These are phyloP conservation scores for Rhododendron vialii DNA, from an alignment of 148 eudicot species.

Conservation along the genomic window DNA sequence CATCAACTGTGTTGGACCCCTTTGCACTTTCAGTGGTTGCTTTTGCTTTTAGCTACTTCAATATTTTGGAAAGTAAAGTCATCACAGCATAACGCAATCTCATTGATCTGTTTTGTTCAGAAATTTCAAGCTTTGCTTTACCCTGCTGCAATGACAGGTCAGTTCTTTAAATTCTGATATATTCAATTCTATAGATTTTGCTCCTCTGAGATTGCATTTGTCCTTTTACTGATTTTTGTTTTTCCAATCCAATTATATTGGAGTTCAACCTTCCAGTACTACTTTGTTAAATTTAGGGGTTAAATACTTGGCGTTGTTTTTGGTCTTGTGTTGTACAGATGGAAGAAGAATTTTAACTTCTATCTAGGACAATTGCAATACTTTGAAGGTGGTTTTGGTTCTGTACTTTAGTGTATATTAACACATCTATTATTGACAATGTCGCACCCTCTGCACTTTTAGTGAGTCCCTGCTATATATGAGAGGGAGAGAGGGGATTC, in stretches of 20 bases:
- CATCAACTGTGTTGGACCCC: too few relatives aligned
- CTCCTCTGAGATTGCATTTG: background rate
- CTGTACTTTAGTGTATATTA: background rate
- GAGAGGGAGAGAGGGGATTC: background rate
- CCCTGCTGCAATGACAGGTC: constrained; percentile 56
- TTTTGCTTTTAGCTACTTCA: constrained; percentile 1
- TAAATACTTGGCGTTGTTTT: background rate
- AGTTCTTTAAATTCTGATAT: background rate
- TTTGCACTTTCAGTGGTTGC: background rate
- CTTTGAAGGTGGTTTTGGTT: background rate
- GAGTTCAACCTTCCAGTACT: background rate
- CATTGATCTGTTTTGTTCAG: constrained; percentile 32
- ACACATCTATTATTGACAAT: background rate
- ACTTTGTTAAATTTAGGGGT: background rate
- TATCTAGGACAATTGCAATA: background rate
- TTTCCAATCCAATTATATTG: background rate
- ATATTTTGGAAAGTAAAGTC: constrained; percentile 3
- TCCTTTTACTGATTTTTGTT: constrained; percentile 1
- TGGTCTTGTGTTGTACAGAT: background rate
- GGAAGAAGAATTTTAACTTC: background rate
- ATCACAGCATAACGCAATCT: background rate
- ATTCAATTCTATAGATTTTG: background rate
- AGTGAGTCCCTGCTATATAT: too few relatives aligned
- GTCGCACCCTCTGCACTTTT: background rate
- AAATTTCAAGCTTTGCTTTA: constrained; percentile 42